Conservation (phyloP, 176 grass and related monocot species). For the Bothriochloa decipiens region DNA sequence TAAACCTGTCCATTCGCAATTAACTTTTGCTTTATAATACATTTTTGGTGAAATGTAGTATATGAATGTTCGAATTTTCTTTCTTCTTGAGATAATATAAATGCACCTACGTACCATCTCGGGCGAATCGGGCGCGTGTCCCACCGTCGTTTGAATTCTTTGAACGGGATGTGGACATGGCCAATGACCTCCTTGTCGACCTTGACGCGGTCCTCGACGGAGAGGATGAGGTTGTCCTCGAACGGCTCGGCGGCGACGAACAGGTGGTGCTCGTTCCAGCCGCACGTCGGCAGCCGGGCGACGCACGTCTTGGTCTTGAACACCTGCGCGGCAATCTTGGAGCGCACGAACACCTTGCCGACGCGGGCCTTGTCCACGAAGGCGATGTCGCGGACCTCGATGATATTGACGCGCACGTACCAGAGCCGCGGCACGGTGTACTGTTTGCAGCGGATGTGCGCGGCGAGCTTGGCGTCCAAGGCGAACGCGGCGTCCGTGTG, state of each 20-base stretch:
- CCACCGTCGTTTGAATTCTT: slow-evolving; percentile 49
- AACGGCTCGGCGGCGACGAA: slow-evolving; percentile 68
- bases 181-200: slow-evolving; percentile 61
- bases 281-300: slow-evolving; percentile 41
- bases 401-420: slow-evolving; percentile 67
- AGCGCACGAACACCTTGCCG: slow-evolving; percentile 55
- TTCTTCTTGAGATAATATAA: background rate
- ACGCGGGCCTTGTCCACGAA: slow-evolving; percentile 51
- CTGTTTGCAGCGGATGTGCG: slow-evolving; percentile 63
- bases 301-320: slow-evolving; percentile 40
- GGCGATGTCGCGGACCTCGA: slow-evolving; percentile 53
- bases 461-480: slow-evolving; percentile 47
- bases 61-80: too few relatives aligned
- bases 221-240: slow-evolving; percentile 55
- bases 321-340: slow-evolving; percentile 42
- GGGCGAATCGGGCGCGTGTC: slow-evolving; percentile 48
- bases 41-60: background rate
- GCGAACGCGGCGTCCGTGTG: slow-evolving; percentile 56
- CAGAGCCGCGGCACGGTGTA: slow-evolving; percentile 70
- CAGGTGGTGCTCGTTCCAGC: slow-evolving; percentile 67
- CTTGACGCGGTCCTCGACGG: slow-evolving; percentile 63
- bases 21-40: background rate
- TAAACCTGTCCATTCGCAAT: slow-evolving; percentile 33
- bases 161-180: slow-evolving; percentile 48
- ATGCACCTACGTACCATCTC: slow-evolving; percentile 28